These are phyloP conservation scores for Neonectria hederae DNA, from an alignment of 2,329 filamentous ascomycete species.

Conservation along the genomic window DNA sequence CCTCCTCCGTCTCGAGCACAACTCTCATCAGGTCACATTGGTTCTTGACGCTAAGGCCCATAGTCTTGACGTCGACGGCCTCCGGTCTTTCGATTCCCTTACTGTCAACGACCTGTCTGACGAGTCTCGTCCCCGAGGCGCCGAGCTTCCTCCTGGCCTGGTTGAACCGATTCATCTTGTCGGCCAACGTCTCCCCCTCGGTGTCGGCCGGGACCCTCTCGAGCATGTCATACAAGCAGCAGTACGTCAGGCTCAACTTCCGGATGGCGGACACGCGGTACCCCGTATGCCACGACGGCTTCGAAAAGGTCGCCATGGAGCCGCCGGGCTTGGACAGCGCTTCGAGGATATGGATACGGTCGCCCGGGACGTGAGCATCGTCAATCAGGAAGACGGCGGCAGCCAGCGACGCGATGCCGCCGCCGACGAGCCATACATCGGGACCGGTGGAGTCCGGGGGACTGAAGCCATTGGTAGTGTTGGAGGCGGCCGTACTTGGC, in stretches of 20 bases:
- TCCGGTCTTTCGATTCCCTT: conserved; percentile 33
- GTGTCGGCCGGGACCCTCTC: conserved; percentile 37
- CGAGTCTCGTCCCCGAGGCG: conserved; percentile 37
- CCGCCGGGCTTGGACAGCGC: conserved; percentile 37
- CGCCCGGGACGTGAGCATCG: conserved; percentile 37
- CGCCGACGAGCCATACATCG: conserved; percentile 42
- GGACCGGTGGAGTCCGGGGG: conserved; percentile 11
- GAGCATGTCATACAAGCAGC: conserved; percentile 40
- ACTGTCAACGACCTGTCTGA: conserved; percentile 33
- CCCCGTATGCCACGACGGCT: conserved; percentile 38
- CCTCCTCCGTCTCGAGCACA: conserved; percentile 40
- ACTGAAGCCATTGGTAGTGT: conserved; percentile 25
- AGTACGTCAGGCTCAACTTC: conserved; percentile 41
- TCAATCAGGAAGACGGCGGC: conserved; percentile 40
- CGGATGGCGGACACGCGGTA: conserved; percentile 41
- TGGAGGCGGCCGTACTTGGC: conserved; percentile 19
- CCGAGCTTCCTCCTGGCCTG: conserved; percentile 36
- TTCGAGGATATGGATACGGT: conserved; percentile 41
- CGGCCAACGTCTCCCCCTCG: conserved; percentile 36
- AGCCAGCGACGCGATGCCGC: conserved; percentile 40
- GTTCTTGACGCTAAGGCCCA: conserved; percentile 43
- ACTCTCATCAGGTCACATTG: conserved; percentile 43
- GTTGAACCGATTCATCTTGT: conserved; percentile 38
- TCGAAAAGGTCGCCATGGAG: conserved; percentile 36
- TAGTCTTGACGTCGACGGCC: conserved; percentile 39